A percentile compares a stretch with the other conserved stretches of the same genome.
phyloP scores from a whole-genome alignment of 495 filamentous ascomycete species.

The Xylaria telfairii region DNA sequence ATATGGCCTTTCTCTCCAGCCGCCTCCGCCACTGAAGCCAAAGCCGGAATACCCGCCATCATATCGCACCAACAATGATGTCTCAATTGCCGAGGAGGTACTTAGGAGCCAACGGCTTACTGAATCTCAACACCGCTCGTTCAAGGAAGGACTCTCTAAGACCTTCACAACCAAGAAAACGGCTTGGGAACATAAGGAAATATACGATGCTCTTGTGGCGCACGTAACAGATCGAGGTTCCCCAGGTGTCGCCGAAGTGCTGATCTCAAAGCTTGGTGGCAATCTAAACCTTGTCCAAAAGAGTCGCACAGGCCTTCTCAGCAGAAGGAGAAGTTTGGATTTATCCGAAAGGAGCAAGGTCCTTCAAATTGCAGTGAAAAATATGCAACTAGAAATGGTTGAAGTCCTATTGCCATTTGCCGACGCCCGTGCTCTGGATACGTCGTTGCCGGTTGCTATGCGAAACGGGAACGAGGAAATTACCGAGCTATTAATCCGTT shows the following conservation, averaged over 20 bases:
- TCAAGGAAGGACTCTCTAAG: conserved; percentile 47
- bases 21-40: conserved; percentile 29
- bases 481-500: conserved; percentile 46
- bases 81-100: conserved; percentile 50
- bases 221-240: conserved; percentile 50
- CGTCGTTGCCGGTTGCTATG: conserved; percentile 48
- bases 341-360: conserved; percentile 49
- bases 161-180: conserved; percentile 54
- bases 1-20: conserved; percentile 41
- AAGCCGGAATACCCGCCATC: conserved; percentile 37
- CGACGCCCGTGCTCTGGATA: conserved; percentile 47
- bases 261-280: conserved; percentile 55
- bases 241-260: conserved; percentile 53
- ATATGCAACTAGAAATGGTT: conserved; percentile 54
- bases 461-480: conserved; percentile 44
- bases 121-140: conserved; percentile 38
- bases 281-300: conserved; percentile 50
- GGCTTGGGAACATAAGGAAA: conserved; percentile 53
- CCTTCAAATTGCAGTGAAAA: conserved; percentile 52
- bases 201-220: conserved; percentile 50
- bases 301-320: conserved; percentile 48
- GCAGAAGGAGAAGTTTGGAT: conserved; percentile 52
- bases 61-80: conserved; percentile 47
- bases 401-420: conserved; percentile 51
- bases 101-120: conserved; percentile 47